Conservation (phyloP, 768 basidiomycete species). For the Amanita thiersii region DNA sequence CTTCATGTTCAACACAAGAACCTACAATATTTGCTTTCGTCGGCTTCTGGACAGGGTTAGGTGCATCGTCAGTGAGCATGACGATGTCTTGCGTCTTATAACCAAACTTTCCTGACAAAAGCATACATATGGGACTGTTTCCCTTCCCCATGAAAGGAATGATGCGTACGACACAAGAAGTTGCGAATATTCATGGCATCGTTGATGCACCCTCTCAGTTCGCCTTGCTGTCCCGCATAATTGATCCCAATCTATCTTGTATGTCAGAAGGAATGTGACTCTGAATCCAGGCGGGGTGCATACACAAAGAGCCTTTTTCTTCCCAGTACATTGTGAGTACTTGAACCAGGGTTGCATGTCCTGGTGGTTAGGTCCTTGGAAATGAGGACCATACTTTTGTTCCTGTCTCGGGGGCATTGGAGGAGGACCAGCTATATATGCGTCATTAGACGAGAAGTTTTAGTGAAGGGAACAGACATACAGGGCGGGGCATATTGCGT, state of each 20-base stretch:
- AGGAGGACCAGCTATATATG: constrained; percentile 28
- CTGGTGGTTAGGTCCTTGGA: constrained; percentile 35
- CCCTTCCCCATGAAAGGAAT: background rate
- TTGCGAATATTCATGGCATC: constrained; percentile 75
- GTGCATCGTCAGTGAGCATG: constrained; percentile 71
- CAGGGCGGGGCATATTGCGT: constrained; percentile 12
- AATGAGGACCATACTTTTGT: constrained; percentile 59
- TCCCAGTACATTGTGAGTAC: constrained; percentile 85
- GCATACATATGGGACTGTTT: background rate
- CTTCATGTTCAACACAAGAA: constrained; percentile 2
- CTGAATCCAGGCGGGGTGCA: constrained; percentile 17
- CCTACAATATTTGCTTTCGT: constrained; percentile 76
- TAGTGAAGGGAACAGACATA: background rate
- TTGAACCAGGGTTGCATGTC: constrained; percentile 63
- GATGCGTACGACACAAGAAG: constrained; percentile 64
- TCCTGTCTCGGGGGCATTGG: constrained; percentile 44
- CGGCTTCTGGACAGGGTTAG: constrained; percentile 54
- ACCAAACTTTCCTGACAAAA: constrained; percentile 41
- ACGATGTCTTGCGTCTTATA: constrained; percentile 81
- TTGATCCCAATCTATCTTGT: constrained; percentile 75
- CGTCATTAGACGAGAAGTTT: background rate
- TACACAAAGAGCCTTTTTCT: constrained; percentile 84
- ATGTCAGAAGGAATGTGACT: constrained; percentile 1
- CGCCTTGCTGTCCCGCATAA: constrained; percentile 61
- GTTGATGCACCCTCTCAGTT: constrained; percentile 83